phyloP scores from a whole-genome alignment of 441 rosid genomes.

The Dalechampia spathulata region DNA sequence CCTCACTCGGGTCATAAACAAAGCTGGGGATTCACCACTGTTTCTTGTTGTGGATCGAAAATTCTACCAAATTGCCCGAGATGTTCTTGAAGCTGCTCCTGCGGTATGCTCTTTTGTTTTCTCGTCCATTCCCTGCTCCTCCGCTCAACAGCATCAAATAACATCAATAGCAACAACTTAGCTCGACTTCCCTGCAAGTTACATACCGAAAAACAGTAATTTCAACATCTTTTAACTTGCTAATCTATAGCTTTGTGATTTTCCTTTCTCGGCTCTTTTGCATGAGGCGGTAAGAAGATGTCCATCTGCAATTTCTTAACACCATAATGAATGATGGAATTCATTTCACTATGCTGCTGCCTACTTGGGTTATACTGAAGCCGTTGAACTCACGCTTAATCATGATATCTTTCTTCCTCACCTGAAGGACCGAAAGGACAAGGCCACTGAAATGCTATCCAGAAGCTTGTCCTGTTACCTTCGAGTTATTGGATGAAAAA shows the following conservation, averaged over 20 bases:
- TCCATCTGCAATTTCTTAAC: constrained; percentile 6
- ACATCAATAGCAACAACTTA: no score
- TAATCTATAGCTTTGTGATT: neutral
- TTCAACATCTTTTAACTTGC: no score
- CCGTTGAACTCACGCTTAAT: constrained; percentile 2
- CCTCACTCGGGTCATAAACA: constrained; percentile 1
- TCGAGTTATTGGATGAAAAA: constrained; percentile 18
- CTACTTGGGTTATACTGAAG: constrained; percentile 14
- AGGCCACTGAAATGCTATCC: constrained; percentile 7
- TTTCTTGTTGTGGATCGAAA: constrained; percentile 17
- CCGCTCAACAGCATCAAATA: constrained; percentile 9
- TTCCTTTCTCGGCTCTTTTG: constrained; percentile 11
- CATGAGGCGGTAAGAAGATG: neutral
- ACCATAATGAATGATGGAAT: constrained; percentile 15
- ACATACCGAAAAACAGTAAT: no score
- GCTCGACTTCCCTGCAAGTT: no score
- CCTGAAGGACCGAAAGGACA: constrained; percentile 13
- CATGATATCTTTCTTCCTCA: constrained; percentile 10
- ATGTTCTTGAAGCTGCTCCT: constrained; percentile 8
- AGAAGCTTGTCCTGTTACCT: constrained; percentile 17
- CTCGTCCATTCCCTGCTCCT: no score
- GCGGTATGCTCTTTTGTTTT: constrained; percentile 6
- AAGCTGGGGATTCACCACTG: constrained; percentile 14
- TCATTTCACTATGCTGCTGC: constrained; percentile 26
- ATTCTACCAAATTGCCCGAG: constrained; percentile 1